Evolutionary conservation across 148 eudicot species (phyloP).

Genomic region (Simmondsia chinensis): DNA sequence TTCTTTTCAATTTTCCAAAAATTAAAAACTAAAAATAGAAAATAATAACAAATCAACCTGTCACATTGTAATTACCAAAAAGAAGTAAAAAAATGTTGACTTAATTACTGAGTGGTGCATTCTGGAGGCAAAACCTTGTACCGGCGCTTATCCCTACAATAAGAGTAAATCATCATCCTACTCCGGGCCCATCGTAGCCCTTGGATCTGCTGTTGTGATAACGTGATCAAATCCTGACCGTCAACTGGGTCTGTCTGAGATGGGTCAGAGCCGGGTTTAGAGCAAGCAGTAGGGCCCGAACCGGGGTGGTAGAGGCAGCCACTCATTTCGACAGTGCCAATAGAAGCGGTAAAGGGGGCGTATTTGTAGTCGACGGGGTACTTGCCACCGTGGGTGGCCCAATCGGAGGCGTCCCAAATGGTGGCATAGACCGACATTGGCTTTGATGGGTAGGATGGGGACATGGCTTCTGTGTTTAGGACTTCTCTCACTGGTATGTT

Average conservation of each 20-base stretch:
- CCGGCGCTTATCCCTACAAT: constrained; percentile 67
- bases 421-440: constrained; percentile 76
- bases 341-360: constrained; percentile 71
- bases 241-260: constrained; percentile 74
- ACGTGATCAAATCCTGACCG: constrained; percentile 57
- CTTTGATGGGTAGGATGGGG: constrained; percentile 69
- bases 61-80: background rate
- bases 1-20: too few species aligned
- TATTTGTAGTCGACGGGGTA: constrained; percentile 77
- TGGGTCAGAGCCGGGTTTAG: constrained; percentile 24
- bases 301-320: constrained; percentile 45
- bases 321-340: constrained; percentile 45
- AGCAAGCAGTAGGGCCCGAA: constrained; percentile 19
- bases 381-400: constrained; percentile 98
- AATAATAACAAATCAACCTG: background rate
- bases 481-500: constrained; percentile 84
- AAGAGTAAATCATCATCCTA: constrained; percentile 72
- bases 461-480: constrained; percentile 32
- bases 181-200: constrained; percentile 74
- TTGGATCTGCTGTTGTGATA: constrained; percentile 45
- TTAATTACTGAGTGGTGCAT: constrained; percentile 33
- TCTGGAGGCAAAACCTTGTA: constrained; percentile 75
- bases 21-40: too few species aligned
- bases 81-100: background rate
- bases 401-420: constrained; percentile 90